Base-by-base conservation (phyloP, 352 stramenopile genomes). In the Phytophthora palmivora region DNA sequence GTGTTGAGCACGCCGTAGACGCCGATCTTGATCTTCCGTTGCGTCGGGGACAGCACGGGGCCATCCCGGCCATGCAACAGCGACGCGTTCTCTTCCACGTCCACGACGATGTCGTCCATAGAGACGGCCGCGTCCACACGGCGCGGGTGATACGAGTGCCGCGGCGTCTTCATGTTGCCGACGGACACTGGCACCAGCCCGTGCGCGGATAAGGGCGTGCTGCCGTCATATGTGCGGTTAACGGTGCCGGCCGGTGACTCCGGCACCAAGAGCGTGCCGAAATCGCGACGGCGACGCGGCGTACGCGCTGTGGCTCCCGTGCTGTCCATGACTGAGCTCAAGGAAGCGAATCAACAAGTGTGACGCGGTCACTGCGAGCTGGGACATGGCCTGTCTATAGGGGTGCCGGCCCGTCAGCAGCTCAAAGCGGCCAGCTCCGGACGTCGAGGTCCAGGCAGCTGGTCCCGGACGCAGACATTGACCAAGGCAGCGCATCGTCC, bases 1-100 rank as follows among this genome's bases (percentile, higher is more conserved):
- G 95, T 95, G 74, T 98, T 98, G 58, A 98, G 87, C 34, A 96
- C 63, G n/a, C 89, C 89, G 50, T 96, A 97, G 16, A 97, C 63
- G 3, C 70, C 83, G 53, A 94, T 79, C 64, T 89, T 89, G 67
- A 88, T 58, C 46, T 63, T 72, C n/a, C 58, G 67, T 30, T 69
- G 53, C 24, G 56, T 58, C 14, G 63, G 49, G 9, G 43, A 37
- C 3, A 78, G 68, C 42, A 65, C 37, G 0, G 64, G 53, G 3
- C 43, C 54, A 24, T 67, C 63, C 22, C 39, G 44, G 14, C 28
- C 4, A 21, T 18, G 45, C 34, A 78, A 18, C 42, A 78, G 56
- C 32, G 45, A 50, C 7, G 58, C 42, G 37, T 39, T 48, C 24
- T 74, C 59, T 36, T 68, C 41, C 22, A 80, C 56, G 45, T 76